Base-by-base conservation (phyloP, 2,329 filamentous ascomycete genomes). In the Alternaria arborescens region DNA sequence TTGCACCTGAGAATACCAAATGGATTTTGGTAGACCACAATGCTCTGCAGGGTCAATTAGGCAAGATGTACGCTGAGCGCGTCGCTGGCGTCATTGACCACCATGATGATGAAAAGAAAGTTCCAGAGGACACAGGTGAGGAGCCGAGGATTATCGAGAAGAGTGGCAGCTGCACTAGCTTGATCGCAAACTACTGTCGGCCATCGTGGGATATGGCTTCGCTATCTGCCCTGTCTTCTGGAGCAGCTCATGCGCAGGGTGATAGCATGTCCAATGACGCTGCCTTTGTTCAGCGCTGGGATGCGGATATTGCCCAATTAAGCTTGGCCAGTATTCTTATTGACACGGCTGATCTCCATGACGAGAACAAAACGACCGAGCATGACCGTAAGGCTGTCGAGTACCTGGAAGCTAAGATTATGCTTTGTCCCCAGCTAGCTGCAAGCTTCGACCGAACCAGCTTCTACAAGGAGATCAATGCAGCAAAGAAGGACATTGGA, bases 1-100 rank as follows among this genome's bases (percentile, higher is more conserved):
- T 90, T 11, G 69, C 76, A 0, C 82, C 87, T 0, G 82, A 85
- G 26, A 84, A 87, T 47, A 89, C 90, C 1, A 82, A 81, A 51
- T 93, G 90, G 90, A 79, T 92, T 18, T 82, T 95, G 1, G 91
- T 95, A 4, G 92, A 95, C 78, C 92, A 95, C 81, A 95, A 95
- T 73, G 84, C 82, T 1, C 81, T 92, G 48, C 89, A 89, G 6
- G 90, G 91, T 0, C 70, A 78, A 14, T 80, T 94, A 16, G 85
- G 83, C 16, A 78, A 75, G 38, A 77, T 82, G 16, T 91, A 87
- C 71, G 78, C 79, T 0, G 62, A 72, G 4, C 80, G 81, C 8
- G 85, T 94, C 0, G 78, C 83, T 5, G 90, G 89, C 4, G 89
- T 89, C 65, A 85, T 95, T 55, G 92, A 95, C 77, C 92, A 95